phyloP scores from a whole-genome alignment of 331 rosid genomes.

The Telfairia occidentalis region DNA sequence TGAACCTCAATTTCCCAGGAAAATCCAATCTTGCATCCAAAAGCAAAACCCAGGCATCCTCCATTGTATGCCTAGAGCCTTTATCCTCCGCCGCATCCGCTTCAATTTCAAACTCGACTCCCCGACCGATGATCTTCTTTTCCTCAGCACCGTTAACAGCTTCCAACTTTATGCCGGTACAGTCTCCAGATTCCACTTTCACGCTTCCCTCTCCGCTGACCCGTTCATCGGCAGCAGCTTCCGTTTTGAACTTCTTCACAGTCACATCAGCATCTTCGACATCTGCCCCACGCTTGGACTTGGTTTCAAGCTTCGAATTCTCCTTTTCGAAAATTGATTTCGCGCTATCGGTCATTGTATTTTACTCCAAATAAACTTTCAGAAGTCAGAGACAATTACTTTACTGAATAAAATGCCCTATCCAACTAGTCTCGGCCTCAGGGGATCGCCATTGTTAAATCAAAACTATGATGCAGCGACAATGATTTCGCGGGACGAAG shows the following conservation, averaged over 20 bases:
- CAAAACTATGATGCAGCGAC: neutral
- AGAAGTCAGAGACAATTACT: neutral
- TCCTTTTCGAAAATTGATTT: conserved; percentile 16
- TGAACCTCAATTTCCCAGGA: conserved; percentile 60
- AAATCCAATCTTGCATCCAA: conserved; percentile 43
- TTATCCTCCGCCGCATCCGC: conserved; percentile 79
- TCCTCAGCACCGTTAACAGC: conserved; percentile 4
- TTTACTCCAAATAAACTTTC: neutral
- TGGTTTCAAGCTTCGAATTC: conserved; percentile 12
- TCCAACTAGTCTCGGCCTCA: neutral
- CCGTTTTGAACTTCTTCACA: conserved; percentile 44
- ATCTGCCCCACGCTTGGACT: conserved; percentile 43
- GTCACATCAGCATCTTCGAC: conserved; percentile 15
- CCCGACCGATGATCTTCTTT: conserved; percentile 12
- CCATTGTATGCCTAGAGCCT: conserved; percentile 78
- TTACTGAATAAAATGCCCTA: neutral
- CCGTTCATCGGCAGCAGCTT: conserved; percentile 11
- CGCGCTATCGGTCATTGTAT: conserved; percentile 32
- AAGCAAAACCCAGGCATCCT: conserved; percentile 68
- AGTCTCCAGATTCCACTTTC: neutral
- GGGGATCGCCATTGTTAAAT: neutral
- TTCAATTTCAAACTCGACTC: conserved; percentile 41
- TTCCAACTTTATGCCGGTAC: neutral
- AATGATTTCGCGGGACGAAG: neutral
- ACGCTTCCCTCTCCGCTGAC: too few species aligned